Conservation (phyloP, 768 basidiomycete species). For the Leccinum barrowsii region DNA sequence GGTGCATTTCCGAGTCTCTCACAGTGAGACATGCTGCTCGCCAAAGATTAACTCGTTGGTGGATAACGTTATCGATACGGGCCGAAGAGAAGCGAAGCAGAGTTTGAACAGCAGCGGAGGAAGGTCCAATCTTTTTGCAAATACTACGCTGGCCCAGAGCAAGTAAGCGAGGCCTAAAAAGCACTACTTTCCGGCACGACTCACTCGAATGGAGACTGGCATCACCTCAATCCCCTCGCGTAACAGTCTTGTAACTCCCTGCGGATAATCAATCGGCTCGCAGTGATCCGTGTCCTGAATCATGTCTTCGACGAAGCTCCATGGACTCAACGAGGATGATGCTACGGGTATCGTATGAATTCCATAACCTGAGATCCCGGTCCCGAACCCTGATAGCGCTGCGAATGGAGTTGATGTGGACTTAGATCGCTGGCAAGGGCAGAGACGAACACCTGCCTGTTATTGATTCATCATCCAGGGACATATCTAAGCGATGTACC, state of each 20-base stretch:
- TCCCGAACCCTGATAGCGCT: conserved; percentile 1
- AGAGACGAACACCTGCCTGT: background rate
- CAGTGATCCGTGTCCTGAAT: background rate
- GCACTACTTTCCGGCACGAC: background rate
- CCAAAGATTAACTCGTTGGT: background rate
- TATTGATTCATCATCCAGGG: conserved; percentile 2
- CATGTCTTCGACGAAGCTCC: background rate
- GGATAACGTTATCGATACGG: conserved; percentile 1
- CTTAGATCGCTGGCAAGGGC: background rate
- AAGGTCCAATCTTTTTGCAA: background rate
- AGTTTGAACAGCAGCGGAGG: background rate
- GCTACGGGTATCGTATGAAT: conserved; percentile 6
- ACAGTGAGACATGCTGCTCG: background rate
- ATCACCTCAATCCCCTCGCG: background rate
- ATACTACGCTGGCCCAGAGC: background rate
- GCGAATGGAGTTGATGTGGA: conserved; percentile 2
- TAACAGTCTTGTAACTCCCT: background rate
- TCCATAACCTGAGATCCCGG: conserved; percentile 7
- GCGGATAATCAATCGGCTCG: background rate
- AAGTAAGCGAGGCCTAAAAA: background rate
- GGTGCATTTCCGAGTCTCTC: background rate
- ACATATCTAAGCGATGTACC: background rate
- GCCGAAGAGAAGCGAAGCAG: background rate
- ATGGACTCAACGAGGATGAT: conserved; percentile 2
- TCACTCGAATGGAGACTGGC: background rate